Conservation (phyloP, 495 filamentous ascomycete species). For the Penicillium cosmopolitanum region DNA sequence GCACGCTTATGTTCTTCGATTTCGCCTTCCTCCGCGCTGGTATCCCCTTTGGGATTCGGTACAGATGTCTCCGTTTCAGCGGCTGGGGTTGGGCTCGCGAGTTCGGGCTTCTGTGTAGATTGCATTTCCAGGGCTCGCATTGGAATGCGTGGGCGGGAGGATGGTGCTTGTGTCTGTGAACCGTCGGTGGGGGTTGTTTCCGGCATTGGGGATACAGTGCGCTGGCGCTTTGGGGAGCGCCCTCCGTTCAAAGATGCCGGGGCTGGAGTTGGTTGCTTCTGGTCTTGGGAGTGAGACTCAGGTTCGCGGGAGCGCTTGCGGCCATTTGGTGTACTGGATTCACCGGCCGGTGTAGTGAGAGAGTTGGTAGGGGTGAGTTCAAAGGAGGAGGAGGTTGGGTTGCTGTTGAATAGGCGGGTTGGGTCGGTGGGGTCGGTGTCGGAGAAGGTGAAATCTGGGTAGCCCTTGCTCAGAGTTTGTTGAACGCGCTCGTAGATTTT, state of each 20-base stretch:
- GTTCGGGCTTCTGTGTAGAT: neutral
- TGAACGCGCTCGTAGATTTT: constrained; percentile 73
- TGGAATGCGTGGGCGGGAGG: constrained; percentile 27
- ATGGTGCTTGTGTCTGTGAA: neutral
- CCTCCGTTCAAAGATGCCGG: constrained; percentile 30
- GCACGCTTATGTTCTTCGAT: neutral
- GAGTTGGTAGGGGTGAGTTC: constrained; percentile 14
- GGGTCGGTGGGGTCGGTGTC: constrained; percentile 35
- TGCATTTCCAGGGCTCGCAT: constrained; percentile 15
- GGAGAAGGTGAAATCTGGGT: constrained; percentile 35
- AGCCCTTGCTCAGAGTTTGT: constrained; percentile 47
- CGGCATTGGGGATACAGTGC: constrained; percentile 33
- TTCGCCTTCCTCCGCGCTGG: constrained; percentile 24
- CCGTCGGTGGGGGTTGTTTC: constrained; percentile 4
- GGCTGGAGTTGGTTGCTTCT: constrained; percentile 11
- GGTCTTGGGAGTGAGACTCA: constrained; percentile 28
- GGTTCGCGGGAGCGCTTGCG: constrained; percentile 51
- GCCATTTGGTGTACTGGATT: constrained; percentile 29
- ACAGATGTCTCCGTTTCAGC: neutral
- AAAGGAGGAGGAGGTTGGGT: constrained; percentile 14
- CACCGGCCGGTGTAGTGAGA: constrained; percentile 25
- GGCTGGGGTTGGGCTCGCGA: neutral
- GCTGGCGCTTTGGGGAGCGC: constrained; percentile 47
- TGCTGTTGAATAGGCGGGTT: constrained; percentile 33
- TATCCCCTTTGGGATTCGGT: constrained; percentile 10